Evolutionary conservation across 73 alveolate genomes (phyloP).

Genomic region (Tetrahymena borealis): DNA sequence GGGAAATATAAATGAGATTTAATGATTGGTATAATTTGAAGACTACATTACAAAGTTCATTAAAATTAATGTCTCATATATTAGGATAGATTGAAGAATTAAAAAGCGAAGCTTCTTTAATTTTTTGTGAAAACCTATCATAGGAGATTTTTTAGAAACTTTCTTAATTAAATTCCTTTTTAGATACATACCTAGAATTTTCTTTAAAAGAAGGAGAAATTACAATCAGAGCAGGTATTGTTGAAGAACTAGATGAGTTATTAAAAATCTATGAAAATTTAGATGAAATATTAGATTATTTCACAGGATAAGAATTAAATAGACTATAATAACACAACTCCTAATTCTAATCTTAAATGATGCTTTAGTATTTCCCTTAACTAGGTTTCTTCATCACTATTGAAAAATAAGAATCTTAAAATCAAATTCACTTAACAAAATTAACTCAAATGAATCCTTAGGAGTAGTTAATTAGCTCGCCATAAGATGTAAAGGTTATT

Average conservation of each 20-base stretch:
- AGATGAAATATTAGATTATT: not conserved
- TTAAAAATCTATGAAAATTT: not conserved
- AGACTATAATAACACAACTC: not conserved
- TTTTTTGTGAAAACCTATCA: not conserved
- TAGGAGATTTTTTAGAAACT: not conserved
- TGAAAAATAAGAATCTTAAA: not conserved
- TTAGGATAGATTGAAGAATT: not conserved
- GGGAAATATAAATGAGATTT: not conserved
- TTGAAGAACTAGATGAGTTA: not conserved
- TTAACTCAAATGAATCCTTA: no score
- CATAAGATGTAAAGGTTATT: no score
- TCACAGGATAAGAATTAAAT: not conserved
- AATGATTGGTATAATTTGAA: not conserved
- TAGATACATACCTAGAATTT: not conserved
- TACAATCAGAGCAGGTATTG: not conserved
- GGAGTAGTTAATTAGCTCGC: no score
- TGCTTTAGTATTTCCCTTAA: not conserved
- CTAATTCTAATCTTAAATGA: not conserved
- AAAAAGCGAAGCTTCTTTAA: not conserved
- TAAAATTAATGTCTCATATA: not conserved
- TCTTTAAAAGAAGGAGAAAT: not conserved
- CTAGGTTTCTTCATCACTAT: not conserved
- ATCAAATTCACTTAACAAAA: not conserved
- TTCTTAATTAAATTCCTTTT: not conserved
- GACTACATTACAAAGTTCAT: not conserved